phyloP scores from a whole-genome alignment of 345 rosid species.

The Citrus glauca region DNA sequence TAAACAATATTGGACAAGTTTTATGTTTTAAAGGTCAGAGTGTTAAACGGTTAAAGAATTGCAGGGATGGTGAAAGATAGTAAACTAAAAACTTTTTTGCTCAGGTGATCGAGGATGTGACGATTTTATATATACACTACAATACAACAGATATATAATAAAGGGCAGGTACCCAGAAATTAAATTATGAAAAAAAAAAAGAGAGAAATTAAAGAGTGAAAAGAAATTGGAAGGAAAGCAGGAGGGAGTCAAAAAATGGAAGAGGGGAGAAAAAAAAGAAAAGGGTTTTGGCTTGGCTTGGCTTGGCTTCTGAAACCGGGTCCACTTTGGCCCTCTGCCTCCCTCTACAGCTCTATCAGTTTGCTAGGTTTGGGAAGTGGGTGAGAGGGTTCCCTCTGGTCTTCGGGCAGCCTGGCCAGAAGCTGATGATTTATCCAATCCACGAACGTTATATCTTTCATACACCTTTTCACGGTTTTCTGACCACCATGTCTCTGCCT shows the following conservation, averaged over 20 bases:
- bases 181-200: conserved; percentile 14
- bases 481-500: conserved; percentile 97
- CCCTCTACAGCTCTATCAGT: conserved; percentile 15
- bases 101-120: conserved; percentile 21
- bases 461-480: conserved; percentile 93
- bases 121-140: conserved; percentile 49
- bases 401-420: conserved; percentile 46
- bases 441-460: conserved; percentile 75
- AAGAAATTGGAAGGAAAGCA: background rate
- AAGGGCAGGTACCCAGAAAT: conserved; percentile 30
- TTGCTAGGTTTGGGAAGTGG: conserved; percentile 44
- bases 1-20: no score
- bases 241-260: conserved; percentile 9
- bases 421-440: conserved; percentile 63
- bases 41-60: background rate
- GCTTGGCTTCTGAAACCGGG: conserved; percentile 19
- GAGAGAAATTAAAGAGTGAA: conserved; percentile 16
- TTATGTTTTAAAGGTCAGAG: no score
- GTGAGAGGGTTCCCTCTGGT: conserved; percentile 54
- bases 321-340: conserved; percentile 12
- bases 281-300: background rate
- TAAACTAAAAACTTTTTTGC: conserved; percentile 21
- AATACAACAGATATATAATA: conserved; percentile 33
- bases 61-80: background rate
- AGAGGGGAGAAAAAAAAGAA: background rate